Evolutionary conservation across 345 rosid species (phyloP), one percentile per base, ranked within the genome.

Genomic region (Rhodamnia rubescens): DNA sequence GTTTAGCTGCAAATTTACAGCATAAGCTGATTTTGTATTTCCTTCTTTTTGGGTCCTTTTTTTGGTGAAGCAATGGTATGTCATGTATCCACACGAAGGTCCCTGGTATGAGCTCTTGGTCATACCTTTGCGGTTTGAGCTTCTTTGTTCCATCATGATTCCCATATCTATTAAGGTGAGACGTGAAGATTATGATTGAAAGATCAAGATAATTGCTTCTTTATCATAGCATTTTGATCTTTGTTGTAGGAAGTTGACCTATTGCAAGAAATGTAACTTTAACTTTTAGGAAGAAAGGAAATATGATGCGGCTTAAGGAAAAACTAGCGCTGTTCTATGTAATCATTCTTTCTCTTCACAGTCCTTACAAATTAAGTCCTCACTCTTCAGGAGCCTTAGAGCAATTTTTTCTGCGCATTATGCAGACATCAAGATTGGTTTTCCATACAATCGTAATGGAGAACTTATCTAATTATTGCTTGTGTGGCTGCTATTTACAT

Each of bases 131-230:
- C 94, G 99, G 91, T 97, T 97, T 89, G 99, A 97, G 92, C 98
- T 97, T 84, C 94, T 97, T 49, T 97, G 99, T 89, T 97, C 99
- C 89, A 97, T 97, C 89, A 97, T 97, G 99, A 97, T 97, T 89
- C 99, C 99, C 59, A 97, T 97, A 86, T 97, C 99, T 61, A 92
- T 97, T 56, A 97, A 97, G 98, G 99, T 93, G 89, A 82, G 82
- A 82, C 22, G 51, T 54, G 29, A 83, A 47, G 49, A n/a, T 42
- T 83, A 44, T 52, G 56, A 42, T 44, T 75, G 64, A 49, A 85
- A 50, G 20, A 51, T 44, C n/a, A 29, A 42, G 13, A 84, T 7
- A 56, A 59, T 58, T 84, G 42, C 54, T 61, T 58, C 24, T 56
- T 40, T 58, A 26, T 21, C 74, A 8, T 24, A n/a, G 74, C 29